phyloP scores from a whole-genome alignment of 306 rosid species.

The Cicer arietinum region DNA sequence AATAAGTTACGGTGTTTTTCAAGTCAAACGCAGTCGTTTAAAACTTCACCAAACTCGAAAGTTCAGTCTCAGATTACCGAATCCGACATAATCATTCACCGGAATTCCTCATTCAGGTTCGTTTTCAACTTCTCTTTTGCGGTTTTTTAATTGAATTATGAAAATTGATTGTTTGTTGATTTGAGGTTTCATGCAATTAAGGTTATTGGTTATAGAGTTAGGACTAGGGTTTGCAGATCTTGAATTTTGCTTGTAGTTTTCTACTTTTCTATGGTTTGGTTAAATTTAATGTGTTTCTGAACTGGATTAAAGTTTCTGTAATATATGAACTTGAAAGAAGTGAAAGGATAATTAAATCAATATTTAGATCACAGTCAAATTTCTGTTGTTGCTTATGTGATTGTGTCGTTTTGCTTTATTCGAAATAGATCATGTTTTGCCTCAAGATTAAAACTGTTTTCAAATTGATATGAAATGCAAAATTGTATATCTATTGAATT shows the following conservation, averaged over 20 bases:
- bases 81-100: not conserved
- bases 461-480: conserved; percentile 11
- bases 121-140: not conserved
- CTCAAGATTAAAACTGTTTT: not conserved
- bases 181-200: conserved; percentile 5
- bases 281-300: not conserved
- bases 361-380: too few relatives aligned
- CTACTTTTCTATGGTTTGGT: not conserved
- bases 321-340: not conserved
- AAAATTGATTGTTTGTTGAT: not conserved
- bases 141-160: not conserved
- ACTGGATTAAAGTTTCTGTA: not conserved
- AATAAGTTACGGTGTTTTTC: not conserved
- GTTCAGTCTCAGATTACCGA: conserved; percentile 28
- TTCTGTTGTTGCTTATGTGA: not conserved
- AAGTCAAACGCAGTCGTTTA: not conserved
- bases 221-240: conserved; percentile 14
- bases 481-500: not conserved
- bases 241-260: conserved; percentile 18
- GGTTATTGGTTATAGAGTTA: not conserved
- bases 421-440: not conserved
- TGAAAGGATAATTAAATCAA: conserved; percentile 2
- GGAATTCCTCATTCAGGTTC: conserved; percentile 29
- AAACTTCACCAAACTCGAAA: conserved; percentile 12
- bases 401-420: conserved; percentile 7